These are phyloP conservation scores for Glarea lozoyensis DNA, from an alignment of 495 filamentous ascomycete genomes.

Conservation along the genomic window DNA sequence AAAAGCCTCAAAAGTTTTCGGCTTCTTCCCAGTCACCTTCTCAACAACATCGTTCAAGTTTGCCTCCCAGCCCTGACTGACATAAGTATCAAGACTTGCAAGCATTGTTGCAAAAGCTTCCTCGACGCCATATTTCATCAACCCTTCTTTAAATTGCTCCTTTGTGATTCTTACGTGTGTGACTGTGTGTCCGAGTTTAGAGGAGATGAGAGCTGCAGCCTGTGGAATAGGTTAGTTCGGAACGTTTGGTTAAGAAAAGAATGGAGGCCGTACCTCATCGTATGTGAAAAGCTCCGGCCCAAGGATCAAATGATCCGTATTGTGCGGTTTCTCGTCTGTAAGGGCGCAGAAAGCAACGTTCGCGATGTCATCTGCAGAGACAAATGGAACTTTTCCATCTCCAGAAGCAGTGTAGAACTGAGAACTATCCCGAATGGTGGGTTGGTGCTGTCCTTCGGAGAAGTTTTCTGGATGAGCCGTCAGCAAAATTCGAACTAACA, in stretches of 20 bases:
- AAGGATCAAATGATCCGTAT: conserved; percentile 34
- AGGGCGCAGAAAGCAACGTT: conserved; percentile 33
- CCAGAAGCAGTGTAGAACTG: conserved; percentile 35
- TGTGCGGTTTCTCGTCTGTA: conserved; percentile 29
- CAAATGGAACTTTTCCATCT: conserved; percentile 35
- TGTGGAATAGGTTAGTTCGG: conserved; percentile 11
- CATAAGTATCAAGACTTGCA: conserved; percentile 13
- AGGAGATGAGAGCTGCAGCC: conserved; percentile 33
- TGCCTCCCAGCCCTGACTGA: conserved; percentile 11
- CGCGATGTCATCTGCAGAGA: conserved; percentile 40
- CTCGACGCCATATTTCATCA: conserved; percentile 12
- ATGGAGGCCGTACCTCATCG: conserved; percentile 28
- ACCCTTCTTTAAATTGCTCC: conserved; percentile 18
- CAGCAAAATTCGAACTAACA: conserved; percentile 7
- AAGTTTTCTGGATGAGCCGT: conserved; percentile 26
- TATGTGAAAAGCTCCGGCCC: conserved; percentile 38
- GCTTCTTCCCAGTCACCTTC: conserved; percentile 12
- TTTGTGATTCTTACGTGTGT: conserved; percentile 33
- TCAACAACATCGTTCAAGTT: conserved; percentile 13
- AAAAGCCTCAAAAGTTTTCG: conserved; percentile 8
- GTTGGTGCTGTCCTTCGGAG: conserved; percentile 19
- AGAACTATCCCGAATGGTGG: conserved; percentile 30
- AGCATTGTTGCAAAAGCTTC: conserved; percentile 13
- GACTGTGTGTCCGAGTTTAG: conserved; percentile 29
- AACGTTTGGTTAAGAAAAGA: not conserved